Evolutionary conservation across 139 green algal genomes (phyloP).

Genomic region (Gonium pectorale): DNA sequence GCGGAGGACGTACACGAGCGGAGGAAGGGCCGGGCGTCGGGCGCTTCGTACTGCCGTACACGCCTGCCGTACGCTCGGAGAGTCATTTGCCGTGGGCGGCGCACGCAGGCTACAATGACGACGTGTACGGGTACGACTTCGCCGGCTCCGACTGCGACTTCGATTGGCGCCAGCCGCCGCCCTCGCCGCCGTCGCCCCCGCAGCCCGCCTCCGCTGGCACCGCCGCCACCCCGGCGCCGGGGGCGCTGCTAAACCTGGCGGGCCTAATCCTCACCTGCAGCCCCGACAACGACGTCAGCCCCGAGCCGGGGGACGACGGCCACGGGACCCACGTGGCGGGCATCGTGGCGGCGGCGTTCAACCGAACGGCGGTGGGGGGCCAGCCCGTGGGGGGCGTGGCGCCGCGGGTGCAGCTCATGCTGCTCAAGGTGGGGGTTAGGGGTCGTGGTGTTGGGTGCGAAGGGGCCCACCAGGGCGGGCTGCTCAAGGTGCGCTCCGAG

Average conservation of each 20-base stretch:
- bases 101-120: constrained; percentile 19
- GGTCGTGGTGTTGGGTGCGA: too few relatives aligned
- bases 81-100: too few relatives aligned
- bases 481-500: too few relatives aligned
- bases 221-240: neutral
- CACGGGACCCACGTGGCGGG: constrained; percentile 26
- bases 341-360: neutral
- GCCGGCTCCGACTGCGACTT: neutral
- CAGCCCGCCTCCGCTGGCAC: neutral
- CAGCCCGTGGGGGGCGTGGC: neutral
- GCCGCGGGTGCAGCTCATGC: constrained; percentile 13
- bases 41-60: too few relatives aligned
- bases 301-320: too few relatives aligned
- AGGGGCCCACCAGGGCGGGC: too few relatives aligned
- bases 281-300: neutral
- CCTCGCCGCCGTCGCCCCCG: neutral
- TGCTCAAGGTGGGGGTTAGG: constrained; percentile 8
- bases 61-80: too few relatives aligned
- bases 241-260: too few relatives aligned
- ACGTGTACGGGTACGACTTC: constrained; percentile 39
- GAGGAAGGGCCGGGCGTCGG: too few relatives aligned
- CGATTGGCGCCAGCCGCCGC: neutral
- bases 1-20: too few relatives aligned
- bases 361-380: neutral
- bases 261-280: neutral